Evolutionary conservation across 805 yeast species (phyloP), one percentile per base, ranked within the genome.

Genomic region (Torulaspora delbrueckii): DNA sequence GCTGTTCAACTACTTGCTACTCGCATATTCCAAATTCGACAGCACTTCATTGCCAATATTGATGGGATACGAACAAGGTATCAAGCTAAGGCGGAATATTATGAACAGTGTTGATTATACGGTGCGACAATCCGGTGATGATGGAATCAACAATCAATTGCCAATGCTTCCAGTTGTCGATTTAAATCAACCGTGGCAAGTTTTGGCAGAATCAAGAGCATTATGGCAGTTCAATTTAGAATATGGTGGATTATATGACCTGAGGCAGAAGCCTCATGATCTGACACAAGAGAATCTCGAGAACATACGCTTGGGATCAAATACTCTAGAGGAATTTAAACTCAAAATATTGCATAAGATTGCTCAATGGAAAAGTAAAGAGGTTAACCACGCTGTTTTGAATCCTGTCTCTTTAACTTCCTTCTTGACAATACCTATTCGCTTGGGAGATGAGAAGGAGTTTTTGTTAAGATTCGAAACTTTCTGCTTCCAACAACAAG

Each of bases 121-220:
- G 5, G 61, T 63, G 4, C 52, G 66, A 27, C 48, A 56, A 24
- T 60, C 56, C 31, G 41, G 54, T 6, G 49, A 47, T 16, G 57
- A 49, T 25, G 45, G 45, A 10, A 54, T 56, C 19, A 46, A 44
- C 8, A 48, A 48, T 8, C 40, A 46, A 26, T 33, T 88, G 2
- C 97, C 97, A 2, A 77, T 91, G 46, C 67, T 91, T 34, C 90
- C 96, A 1, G 58, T 78, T 1, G 54, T 70, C 0, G 69, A 70
- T 7, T 59, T 85, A 7, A 54, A 55, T 1, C 50, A 68, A 3
- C 50, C 60, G 10, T 58, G 69, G 18, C 74, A 79, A 50, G 65
- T 86, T 1, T 44, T 84, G 35, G 81, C 83, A 0, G 98, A 91
- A 64, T 79, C 91, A 0, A 74, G 79, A 48, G 97, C 97, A 0